phyloP scores from a whole-genome alignment of 2,329 filamentous ascomycete genomes.

The Chaetomiaceae sp. region DNA sequence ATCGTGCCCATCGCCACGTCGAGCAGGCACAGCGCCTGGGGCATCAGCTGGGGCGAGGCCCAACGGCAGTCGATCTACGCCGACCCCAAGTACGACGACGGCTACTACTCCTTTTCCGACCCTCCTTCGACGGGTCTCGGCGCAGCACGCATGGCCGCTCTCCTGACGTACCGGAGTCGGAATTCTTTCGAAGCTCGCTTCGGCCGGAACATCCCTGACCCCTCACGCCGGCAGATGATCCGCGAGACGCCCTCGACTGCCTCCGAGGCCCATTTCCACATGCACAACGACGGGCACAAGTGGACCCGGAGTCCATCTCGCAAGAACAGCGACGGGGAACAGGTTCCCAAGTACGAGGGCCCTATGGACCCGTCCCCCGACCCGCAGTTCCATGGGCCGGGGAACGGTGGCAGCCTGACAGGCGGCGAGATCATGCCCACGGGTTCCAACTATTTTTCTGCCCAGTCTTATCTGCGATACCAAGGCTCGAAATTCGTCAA shows the following conservation, averaged over 20 bases:
- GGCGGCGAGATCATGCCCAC: constrained; percentile 50
- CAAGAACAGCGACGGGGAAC: constrained; percentile 37
- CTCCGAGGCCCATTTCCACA: constrained; percentile 69
- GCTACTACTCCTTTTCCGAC: constrained; percentile 85
- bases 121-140: constrained; percentile 83
- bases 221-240: constrained; percentile 77
- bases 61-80: constrained; percentile 93
- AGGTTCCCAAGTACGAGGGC: constrained; percentile 10
- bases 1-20: constrained; percentile 84
- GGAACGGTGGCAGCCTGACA: constrained; percentile 44
- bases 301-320: constrained; percentile 53
- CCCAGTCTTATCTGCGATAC: constrained; percentile 94
- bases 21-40: constrained; percentile 80
- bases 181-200: constrained; percentile 97
- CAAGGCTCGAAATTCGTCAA: constrained; percentile 96
- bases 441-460: constrained; percentile 88
- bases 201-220: constrained; percentile 85
- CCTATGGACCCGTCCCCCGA: constrained; percentile 36
- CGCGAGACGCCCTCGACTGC: constrained; percentile 62
- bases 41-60: constrained; percentile 86
- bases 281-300: constrained; percentile 78
- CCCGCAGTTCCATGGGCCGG: constrained; percentile 68
- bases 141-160: constrained; percentile 92
- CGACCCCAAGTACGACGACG: constrained; percentile 96
- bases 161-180: constrained; percentile 91